phyloP scores from a whole-genome alignment of 1,139 yeast genomes.

The Taphrina confusa region DNA sequence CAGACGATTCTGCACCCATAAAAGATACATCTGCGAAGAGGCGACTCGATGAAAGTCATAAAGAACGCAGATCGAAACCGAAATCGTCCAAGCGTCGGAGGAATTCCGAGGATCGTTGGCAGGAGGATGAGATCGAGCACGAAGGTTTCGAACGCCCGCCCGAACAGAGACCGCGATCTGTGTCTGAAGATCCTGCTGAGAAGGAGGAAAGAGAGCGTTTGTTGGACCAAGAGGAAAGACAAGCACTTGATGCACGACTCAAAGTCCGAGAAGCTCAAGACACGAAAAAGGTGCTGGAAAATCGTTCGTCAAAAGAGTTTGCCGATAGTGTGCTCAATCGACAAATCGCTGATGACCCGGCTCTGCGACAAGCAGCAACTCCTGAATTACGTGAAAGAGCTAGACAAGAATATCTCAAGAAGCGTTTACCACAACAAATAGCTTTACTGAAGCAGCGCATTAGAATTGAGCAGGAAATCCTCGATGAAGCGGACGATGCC shows the following conservation, averaged over 20 bases:
- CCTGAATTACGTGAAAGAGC: conserved; percentile 52
- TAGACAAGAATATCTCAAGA: conserved; percentile 54
- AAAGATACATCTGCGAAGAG: neutral
- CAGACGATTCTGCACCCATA: conserved; percentile 24
- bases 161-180: conserved; percentile 21
- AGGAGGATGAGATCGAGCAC: conserved; percentile 35
- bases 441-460: conserved; percentile 55
- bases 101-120: conserved; percentile 35
- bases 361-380: conserved; percentile 42
- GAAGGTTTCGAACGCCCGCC: conserved; percentile 19
- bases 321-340: conserved; percentile 38
- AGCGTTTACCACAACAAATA: conserved; percentile 54
- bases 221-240: conserved; percentile 44
- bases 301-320: conserved; percentile 33
- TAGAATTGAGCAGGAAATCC: conserved; percentile 51
- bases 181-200: conserved; percentile 14
- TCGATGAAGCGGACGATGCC: conserved; percentile 51
- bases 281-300: conserved; percentile 36
- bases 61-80: conserved; percentile 5
- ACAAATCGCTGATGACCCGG: conserved; percentile 41
- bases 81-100: conserved; percentile 25
- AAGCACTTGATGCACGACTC: conserved; percentile 45
- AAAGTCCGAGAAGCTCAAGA: conserved; percentile 41
- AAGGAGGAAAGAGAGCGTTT: conserved; percentile 40
- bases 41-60: neutral